Percentiles rank a stretch among this genome's conserved stretches.
Evolutionary conservation across 352 stramenopile genomes (phyloP).

Genomic region (Globisporangium barbulae): DNA sequence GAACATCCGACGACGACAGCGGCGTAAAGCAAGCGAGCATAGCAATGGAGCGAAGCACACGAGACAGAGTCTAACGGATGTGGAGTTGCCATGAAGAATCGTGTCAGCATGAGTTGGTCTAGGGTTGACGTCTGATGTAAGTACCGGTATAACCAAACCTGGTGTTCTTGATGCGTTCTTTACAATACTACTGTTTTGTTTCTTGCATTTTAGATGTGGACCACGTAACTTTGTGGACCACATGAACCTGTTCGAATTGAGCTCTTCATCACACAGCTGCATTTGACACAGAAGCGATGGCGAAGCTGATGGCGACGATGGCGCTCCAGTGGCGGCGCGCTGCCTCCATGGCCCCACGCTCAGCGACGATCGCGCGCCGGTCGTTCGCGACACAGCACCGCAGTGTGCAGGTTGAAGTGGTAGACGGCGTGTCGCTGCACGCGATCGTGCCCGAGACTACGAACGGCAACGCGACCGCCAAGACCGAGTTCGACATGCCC

Average conservation of each 20-base stretch:
- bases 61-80: not conserved
- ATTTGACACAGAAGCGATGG: slow-evolving; percentile 3
- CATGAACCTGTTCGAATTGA: not conserved
- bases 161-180: not conserved
- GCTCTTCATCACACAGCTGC: not conserved
- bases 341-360: not conserved
- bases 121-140: not conserved
- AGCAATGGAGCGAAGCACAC: not conserved
- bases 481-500: slow-evolving; percentile 21
- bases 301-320: slow-evolving; percentile 8
- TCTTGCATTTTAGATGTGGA: not conserved
- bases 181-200: not conserved
- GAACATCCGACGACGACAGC: slow-evolving; percentile 8
- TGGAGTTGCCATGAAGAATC: not conserved
- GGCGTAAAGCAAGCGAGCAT: slow-evolving; percentile 1
- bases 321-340: not conserved
- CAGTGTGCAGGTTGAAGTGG: slow-evolving; percentile 37
- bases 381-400: slow-evolving; percentile 18
- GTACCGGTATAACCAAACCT: not conserved
- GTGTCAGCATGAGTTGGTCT: too few relatives aligned
- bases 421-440: slow-evolving; percentile 40
- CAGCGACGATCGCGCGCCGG: slow-evolving; percentile 1
- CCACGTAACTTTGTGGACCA: not conserved
- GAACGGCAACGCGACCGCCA: not conserved
- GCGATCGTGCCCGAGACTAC: slow-evolving; percentile 31